Evolutionary conservation across 352 stramenopile genomes (phyloP).

Genomic region (Pythium diclinum): DNA sequence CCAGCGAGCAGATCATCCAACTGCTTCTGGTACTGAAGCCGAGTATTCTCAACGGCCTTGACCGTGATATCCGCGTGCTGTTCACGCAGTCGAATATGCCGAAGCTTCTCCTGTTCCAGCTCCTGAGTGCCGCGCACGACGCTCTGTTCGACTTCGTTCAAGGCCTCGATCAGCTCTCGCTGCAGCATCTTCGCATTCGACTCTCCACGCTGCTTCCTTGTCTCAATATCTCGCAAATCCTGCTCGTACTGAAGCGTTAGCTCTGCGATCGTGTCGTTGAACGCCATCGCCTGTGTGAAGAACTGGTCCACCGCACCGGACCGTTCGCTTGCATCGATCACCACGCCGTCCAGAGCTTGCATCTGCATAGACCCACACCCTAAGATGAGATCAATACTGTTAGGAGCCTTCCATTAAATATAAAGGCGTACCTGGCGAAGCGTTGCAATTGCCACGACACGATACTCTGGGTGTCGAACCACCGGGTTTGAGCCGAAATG

Average conservation of each 20-base stretch:
- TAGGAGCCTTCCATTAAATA: background rate
- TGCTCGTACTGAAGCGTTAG: slow-evolving; percentile 54
- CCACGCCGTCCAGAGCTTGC: slow-evolving; percentile 43
- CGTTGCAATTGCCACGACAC: slow-evolving; percentile 54
- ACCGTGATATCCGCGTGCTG: slow-evolving; percentile 38
- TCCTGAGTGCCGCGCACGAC: slow-evolving; percentile 40
- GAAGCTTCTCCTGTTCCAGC: slow-evolving; percentile 44
- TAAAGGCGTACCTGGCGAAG: slow-evolving; percentile 49
- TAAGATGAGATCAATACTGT: background rate
- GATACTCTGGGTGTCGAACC: slow-evolving; percentile 64
- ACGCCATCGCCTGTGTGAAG: slow-evolving; percentile 53
- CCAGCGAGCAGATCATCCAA: slow-evolving; percentile 31
- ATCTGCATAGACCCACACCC: slow-evolving; percentile 28
- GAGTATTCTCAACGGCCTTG: slow-evolving; percentile 36
- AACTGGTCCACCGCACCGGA: slow-evolving; percentile 43
- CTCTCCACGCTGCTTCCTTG: slow-evolving; percentile 32
- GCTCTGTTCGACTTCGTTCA: slow-evolving; percentile 54
- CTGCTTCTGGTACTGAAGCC: slow-evolving; percentile 25
- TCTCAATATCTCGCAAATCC: slow-evolving; percentile 47
- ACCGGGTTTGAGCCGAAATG: slow-evolving; percentile 86
- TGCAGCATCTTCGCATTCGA: slow-evolving; percentile 66
- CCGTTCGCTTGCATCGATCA: slow-evolving; percentile 40
- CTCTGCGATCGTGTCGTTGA: slow-evolving; percentile 60
- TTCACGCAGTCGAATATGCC: slow-evolving; percentile 39
- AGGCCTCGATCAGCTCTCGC: slow-evolving; percentile 49